A percentile compares a stretch with the other conserved stretches of the same genome.
Conservation (phyloP, 495 filamentous ascomycete genomes). For the Lindgomyces ingoldianus region DNA sequence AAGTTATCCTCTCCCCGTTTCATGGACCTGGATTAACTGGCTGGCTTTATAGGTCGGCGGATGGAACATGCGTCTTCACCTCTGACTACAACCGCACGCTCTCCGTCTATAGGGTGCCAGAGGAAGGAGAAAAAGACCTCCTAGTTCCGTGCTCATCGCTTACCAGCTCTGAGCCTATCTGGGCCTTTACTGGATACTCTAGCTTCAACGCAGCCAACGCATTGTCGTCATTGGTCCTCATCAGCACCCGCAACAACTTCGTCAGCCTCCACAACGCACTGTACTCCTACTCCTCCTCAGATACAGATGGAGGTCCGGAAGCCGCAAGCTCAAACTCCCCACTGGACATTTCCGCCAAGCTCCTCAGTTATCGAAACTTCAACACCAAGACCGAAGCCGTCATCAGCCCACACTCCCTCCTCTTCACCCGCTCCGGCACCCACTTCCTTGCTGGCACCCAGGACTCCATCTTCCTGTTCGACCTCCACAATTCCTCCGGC, state of each 20-base stretch:
- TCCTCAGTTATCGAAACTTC: conserved; percentile 69
- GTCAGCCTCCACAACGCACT: conserved; percentile 70
- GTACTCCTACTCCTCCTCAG: neutral
- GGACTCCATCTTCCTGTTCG: conserved; percentile 74
- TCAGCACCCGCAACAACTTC: conserved; percentile 67
- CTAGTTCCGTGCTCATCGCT: conserved; percentile 65
- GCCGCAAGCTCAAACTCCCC: neutral
- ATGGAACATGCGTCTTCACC: conserved; percentile 82
- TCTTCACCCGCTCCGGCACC: conserved; percentile 62
- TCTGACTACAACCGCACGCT: conserved; percentile 68
- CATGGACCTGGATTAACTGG: neutral
- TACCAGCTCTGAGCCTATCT: conserved; percentile 66
- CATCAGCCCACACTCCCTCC: conserved; percentile 71
- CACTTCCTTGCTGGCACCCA: conserved; percentile 73
- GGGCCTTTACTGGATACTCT: conserved; percentile 71
- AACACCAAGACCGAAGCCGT: conserved; percentile 76
- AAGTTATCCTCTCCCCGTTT: neutral
- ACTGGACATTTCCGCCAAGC: conserved; percentile 39
- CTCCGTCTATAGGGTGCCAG: conserved; percentile 67
- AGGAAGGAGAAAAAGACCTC: conserved; percentile 49
- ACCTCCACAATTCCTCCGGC: conserved; percentile 65
- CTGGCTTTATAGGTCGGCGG: conserved; percentile 56
- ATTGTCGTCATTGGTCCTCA: conserved; percentile 67
- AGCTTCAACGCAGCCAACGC: conserved; percentile 67
- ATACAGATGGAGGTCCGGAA: neutral